Conservation (phyloP, 495 filamentous ascomycete species). For the Hypoxylon fragiforme region DNA sequence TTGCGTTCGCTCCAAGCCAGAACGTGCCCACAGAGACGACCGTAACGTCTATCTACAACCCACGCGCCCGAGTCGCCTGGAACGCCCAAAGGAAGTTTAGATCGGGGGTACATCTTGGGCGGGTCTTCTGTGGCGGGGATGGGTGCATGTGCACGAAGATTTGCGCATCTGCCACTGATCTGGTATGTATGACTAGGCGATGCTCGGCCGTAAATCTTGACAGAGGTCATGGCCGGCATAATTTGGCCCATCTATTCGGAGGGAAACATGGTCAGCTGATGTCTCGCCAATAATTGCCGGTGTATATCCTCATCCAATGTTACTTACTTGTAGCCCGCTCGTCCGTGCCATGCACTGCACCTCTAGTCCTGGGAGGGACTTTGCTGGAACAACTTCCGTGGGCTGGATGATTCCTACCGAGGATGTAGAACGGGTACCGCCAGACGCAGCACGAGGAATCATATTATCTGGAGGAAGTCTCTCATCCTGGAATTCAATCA, state of each 20-base stretch:
- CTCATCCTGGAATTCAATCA: constrained; percentile 77
- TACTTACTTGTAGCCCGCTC: constrained; percentile 64
- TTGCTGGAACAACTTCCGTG: constrained; percentile 47
- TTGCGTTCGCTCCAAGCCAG: constrained; percentile 80
- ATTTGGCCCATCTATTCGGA: constrained; percentile 65
- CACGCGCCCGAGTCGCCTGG: constrained; percentile 93
- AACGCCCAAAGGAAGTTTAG: constrained; percentile 53
- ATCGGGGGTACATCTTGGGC: constrained; percentile 16
- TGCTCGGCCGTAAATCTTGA: constrained; percentile 79
- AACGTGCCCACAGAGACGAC: constrained; percentile 86
- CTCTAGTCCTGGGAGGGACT: constrained; percentile 64
- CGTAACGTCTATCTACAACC: constrained; percentile 80
- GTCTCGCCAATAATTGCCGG: neutral
- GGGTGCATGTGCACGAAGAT: constrained; percentile 6
- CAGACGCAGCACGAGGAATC: constrained; percentile 54
- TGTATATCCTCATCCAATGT: neutral
- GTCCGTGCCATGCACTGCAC: constrained; percentile 94
- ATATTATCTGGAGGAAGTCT: constrained; percentile 73
- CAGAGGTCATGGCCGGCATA: constrained; percentile 70
- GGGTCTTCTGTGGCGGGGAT: constrained; percentile 25
- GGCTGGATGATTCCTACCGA: constrained; percentile 40
- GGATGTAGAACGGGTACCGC: constrained; percentile 37
- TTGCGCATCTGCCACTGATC: constrained; percentile 60
- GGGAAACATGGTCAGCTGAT: constrained; percentile 1
- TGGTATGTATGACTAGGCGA: constrained; percentile 83